A percentile compares a stretch with the other conserved stretches of the same genome.
Evolutionary conservation across 2,329 filamentous ascomycete species (phyloP).

Genomic region (Cladophialophora carrionii): DNA sequence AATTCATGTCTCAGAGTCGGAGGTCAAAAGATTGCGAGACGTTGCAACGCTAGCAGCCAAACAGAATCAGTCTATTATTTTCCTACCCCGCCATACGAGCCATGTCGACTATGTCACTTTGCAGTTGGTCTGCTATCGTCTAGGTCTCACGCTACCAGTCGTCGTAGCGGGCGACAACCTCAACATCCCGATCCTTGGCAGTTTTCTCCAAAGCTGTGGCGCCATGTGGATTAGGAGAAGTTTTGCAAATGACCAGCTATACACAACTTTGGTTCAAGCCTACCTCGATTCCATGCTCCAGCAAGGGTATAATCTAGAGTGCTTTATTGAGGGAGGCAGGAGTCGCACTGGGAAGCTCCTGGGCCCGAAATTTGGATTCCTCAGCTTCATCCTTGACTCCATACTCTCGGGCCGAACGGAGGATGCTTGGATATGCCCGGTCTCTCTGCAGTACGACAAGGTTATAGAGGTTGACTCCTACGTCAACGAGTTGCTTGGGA

Average conservation of each 20-base stretch:
- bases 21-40: constrained; percentile 78
- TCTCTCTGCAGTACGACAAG: constrained; percentile 98
- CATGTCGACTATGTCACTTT: constrained; percentile 96
- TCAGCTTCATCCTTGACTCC: constrained; percentile 89
- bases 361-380: constrained; percentile 91
- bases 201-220: constrained; percentile 90
- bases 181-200: constrained; percentile 87
- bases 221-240: constrained; percentile 70
- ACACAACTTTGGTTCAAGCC: constrained; percentile 88
- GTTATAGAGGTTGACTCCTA: constrained; percentile 98
- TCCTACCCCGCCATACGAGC: constrained; percentile 89
- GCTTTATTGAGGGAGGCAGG: constrained; percentile 93
- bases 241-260: constrained; percentile 89
- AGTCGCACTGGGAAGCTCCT: constrained; percentile 92
- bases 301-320: constrained; percentile 92
- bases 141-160: constrained; percentile 84
- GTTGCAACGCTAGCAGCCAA: constrained; percentile 81
- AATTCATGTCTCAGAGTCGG: constrained; percentile 93
- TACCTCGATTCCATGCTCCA: constrained; percentile 93
- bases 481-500: constrained; percentile 87
- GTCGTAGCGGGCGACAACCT: constrained; percentile 96
- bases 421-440: constrained; percentile 90
- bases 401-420: constrained; percentile 83
- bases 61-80: constrained; percentile 94
- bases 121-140: constrained; percentile 91